Evolutionary conservation across 2,329 filamentous ascomycete genomes (phyloP).

Genomic region (Dactylellina cionopaga): DNA sequence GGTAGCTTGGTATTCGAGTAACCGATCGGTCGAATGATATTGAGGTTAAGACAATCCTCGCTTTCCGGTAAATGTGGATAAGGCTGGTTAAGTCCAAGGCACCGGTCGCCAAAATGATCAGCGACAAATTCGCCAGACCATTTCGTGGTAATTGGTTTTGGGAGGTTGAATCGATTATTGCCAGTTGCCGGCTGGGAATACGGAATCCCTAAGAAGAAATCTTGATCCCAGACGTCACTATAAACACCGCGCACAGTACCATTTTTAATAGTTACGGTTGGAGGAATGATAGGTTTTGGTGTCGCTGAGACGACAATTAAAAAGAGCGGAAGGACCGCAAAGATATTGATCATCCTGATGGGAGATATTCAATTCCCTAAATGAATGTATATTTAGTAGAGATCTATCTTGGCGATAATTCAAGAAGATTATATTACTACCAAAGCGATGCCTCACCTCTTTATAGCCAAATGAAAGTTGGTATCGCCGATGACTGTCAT

Average conservation of each 20-base stretch:
- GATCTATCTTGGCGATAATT: too few species aligned
- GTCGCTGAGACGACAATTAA: constrained; percentile 2
- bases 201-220: constrained; percentile 68
- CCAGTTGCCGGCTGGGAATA: constrained; percentile 69
- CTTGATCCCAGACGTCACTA: constrained; percentile 63
- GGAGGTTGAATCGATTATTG: constrained; percentile 64
- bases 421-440: not conserved
- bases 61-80: constrained; percentile 54
- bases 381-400: too few species aligned
- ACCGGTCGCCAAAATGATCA: constrained; percentile 49
- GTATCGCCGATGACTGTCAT: too few species aligned
- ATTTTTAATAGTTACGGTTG: constrained; percentile 58
- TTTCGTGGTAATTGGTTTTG: constrained; percentile 57
- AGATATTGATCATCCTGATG: constrained; percentile 6
- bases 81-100: constrained; percentile 58
- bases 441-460: not conserved
- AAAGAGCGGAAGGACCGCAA: constrained; percentile 21
- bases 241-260: constrained; percentile 65
- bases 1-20: constrained; percentile 60
- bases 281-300: not conserved
- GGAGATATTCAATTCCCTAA: not conserved
- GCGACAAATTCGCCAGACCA: constrained; percentile 53
- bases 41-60: constrained; percentile 60
- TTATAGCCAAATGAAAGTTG: not conserved
- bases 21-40: constrained; percentile 58